Base-by-base conservation (phyloP, 768 basidiomycete species). In the Macrocybe gigantea region DNA sequence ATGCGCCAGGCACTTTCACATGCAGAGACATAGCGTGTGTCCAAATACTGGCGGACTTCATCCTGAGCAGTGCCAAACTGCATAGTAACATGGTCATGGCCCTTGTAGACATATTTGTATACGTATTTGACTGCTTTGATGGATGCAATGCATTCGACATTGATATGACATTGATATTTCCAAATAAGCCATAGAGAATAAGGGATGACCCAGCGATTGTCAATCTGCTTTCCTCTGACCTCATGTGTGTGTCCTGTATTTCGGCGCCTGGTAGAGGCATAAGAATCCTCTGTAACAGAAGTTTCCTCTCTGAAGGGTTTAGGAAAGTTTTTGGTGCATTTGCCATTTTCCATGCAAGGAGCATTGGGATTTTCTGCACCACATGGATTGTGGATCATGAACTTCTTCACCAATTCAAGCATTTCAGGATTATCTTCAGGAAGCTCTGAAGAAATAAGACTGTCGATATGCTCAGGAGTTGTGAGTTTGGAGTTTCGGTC, bases 101-200 rank as follows among this genome's bases (percentile, higher is more conserved):
- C 75, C 52, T 79, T 80, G 59, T 75, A 64, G 13, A 77, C 59
- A 54, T 78, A 78, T 54, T 78, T 78, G 58, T 66, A 64, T 11
- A 69, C 54, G 44, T 80, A 80, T 45, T 76, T 75, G 56, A 73
- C 44, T 3, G 72, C 53, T 6, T 58, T 60, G 34, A 78, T 52
- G 6, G 65, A 67, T 0, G 56, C 59, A 41, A 57, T 62, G 44
- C 67, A 66, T 51, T 80, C 77, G 0, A 77, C 49, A 60, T 80
- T 81, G 53, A 78, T 75, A 47, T 80, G 74, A 49, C 74, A 75
- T 46, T 67, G 14, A 49, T 65, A 75, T 22, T 62, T 54, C 0
- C 56, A 60, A 39, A 55, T 49, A 0, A 78, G 59, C 29, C 56
- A 67, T 0, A 65, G 68, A 38, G 50, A 57, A 53, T 75, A 70